Evolutionary conservation across 106 monocot species (phyloP), one percentile per base, ranked within the genome.

Genomic region (Alisma plantagoaquatica): DNA sequence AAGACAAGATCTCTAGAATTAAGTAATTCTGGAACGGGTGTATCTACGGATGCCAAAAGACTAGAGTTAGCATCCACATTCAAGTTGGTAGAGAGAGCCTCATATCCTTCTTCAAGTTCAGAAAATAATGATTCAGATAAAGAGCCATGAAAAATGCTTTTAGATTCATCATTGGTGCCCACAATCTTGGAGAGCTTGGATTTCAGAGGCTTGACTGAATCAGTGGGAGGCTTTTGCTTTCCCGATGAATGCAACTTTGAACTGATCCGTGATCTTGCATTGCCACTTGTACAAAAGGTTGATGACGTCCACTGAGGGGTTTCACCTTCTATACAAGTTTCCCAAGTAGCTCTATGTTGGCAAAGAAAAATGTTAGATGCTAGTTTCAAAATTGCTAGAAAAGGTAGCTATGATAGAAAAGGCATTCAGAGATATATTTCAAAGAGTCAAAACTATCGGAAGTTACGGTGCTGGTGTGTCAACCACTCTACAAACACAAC

Each of bases 291-390:
- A 4, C 74, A 70, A 64, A 91, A 91, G 43, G 84, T 60, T 50
- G 77, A 66, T 23, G 69, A 67, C 53, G 84, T 81, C 91, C 91
- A 84, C 20, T 51, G 57, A 15, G 51, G 62, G 31, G 48, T 70
- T 60, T 86, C 80, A 33, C 91, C 77, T 27, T 80, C 71, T 47
- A 64, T 70, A 65, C 74, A 91, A 49, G 74, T 63, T 59, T 67
- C 71, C 33, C 77, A 80, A 27, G 84, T 70, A 18, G 61, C 18
- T 72, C 91, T 91, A 53, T 31, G 66, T 28, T 15, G 15, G 17
- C 38, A 48, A 43, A 19, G 60, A 46, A 38, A 25, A 56, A 9
- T 21, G 46, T 46, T 30, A 3, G 14, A 44, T 3, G 43, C 16
- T 44, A 3, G 20, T 44, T 44, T 3, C n/a, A n/a, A n/a, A n/a